Evolutionary conservation across 148 eudicot genomes (phyloP), one percentile per base, ranked within the genome.

Genomic region (Rhododendron henanense): DNA sequence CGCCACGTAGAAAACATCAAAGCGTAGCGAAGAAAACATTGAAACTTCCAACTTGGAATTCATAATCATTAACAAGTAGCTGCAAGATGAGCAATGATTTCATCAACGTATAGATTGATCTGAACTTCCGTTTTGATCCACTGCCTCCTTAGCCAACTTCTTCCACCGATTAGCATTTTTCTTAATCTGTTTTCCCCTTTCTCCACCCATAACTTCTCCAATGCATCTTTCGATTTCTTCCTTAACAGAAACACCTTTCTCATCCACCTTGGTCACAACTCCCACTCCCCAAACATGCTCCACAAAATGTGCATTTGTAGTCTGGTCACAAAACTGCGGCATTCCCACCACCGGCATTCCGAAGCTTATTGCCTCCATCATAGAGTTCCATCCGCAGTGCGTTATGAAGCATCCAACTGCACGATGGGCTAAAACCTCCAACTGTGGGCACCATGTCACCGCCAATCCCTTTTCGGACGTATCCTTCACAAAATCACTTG

Each of bases 351-450:
- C 39, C 3, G 39, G 39, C 39, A 3, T 37, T 2, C 39, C 88
- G 21, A 82, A 28, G 25, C 48, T 86, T 45, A 88, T 81, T 45
- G 90, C 87, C 89, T 91, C 91, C 55, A 48, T 55, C 4, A 83
- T 74, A 13, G 92, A 89, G 69, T 89, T 89, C 88, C 88, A 85
- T 9, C 93, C 93, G 50, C 88, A 91, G 79, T 91, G 91, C 47
- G 90, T 88, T 35, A 91, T 78, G 84, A 88, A 89, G 13, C 88
- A 91, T 2, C 89, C 90, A 14, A 89, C 87, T 21, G 91, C 89
- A 18, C 67, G 82, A 77, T 88, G 91, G 10, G 82, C 87, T 31
- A 89, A 69, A 1, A 91, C 89, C 13, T 84, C 84, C 11, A 82
- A 51, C 80, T 88, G 93, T n/a, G 91, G 89, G 28, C 78, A 89